A percentile compares a stretch with the other conserved stretches of the same genome.
phyloP scores from a whole-genome alignment of 345 rosid genomes.

The Nephelium lappaceum region DNA sequence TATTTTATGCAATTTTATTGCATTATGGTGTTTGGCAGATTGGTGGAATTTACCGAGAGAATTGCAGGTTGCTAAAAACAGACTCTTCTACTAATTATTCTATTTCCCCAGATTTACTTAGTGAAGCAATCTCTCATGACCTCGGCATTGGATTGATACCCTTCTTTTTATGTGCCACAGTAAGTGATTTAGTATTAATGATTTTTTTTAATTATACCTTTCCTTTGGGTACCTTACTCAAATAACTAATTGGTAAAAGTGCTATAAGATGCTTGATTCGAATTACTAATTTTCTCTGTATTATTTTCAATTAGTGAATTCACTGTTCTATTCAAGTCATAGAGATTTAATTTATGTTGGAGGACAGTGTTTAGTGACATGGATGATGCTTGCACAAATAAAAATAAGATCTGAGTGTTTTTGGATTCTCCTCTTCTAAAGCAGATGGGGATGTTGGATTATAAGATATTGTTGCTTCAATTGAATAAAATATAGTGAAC shows the following conservation, averaged over 20 bases:
- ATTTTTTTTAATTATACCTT: conserved; percentile 4
- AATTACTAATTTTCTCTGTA: not conserved
- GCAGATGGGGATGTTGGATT: not conserved
- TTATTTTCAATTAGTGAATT: conserved; percentile 4
- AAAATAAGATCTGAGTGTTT: not conserved
- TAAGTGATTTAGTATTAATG: conserved; percentile 34
- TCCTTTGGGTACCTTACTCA: conserved; percentile 9
- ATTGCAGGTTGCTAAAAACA: conserved; percentile 64
- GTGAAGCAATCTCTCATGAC: conserved; percentile 65
- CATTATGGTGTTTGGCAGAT: conserved; percentile 49
- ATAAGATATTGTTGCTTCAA: not conserved
- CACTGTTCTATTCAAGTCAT: not conserved
- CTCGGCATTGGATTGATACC: conserved; percentile 75
- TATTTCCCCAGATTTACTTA: conserved; percentile 55
- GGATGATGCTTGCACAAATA: not conserved
- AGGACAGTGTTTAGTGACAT: not conserved
- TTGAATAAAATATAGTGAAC: not conserved
- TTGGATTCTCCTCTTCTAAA: not conserved
- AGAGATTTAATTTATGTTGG: not conserved
- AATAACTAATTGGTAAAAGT: not conserved
- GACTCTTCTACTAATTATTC: conserved; percentile 74
- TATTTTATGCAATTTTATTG: not conserved
- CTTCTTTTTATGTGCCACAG: conserved; percentile 80
- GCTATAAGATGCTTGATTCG: not conserved
- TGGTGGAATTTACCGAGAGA: conserved; percentile 72